Percentiles rank a stretch among this genome's conserved stretches.
Evolutionary conservation across 2,329 filamentous ascomycete species (phyloP).

Genomic region (Cytospora leucostoma): DNA sequence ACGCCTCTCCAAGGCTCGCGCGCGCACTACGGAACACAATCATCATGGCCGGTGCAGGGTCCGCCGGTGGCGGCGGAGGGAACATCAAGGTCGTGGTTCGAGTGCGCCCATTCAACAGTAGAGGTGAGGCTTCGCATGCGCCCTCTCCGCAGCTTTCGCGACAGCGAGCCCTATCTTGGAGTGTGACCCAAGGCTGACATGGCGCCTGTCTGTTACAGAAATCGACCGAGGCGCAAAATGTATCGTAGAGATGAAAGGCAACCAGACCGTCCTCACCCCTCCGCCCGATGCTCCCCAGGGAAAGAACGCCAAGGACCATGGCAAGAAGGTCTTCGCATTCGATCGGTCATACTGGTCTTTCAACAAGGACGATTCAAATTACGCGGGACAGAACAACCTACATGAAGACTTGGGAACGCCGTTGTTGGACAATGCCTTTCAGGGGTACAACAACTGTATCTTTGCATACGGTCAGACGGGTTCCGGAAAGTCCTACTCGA

Average conservation of each 20-base stretch:
- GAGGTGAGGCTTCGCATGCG: conserved; percentile 63
- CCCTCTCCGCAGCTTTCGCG: background rate
- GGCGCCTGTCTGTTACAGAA: conserved; percentile 57
- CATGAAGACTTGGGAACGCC: conserved; percentile 87
- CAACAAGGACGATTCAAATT: conserved; percentile 75
- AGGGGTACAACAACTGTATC: conserved; percentile 99
- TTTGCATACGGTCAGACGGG: conserved; percentile 99
- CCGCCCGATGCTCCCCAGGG: conserved; percentile 63
- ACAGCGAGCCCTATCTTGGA: background rate
- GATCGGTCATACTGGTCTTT: conserved; percentile 99
- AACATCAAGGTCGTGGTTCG: conserved; percentile 99
- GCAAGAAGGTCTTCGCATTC: conserved; percentile 87
- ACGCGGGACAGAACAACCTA: conserved; percentile 86
- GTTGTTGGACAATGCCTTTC: conserved; percentile 94
- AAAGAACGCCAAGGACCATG: conserved; percentile 71
- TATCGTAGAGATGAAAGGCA: conserved; percentile 94
- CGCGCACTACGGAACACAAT: conserved; percentile 20
- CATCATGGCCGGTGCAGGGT: conserved; percentile 54
- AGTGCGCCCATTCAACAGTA: conserved; percentile 89
- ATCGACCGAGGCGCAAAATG: conserved; percentile 90
- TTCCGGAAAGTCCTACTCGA: conserved; percentile 97
- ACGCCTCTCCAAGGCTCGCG: conserved; percentile 23
- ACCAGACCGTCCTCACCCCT: conserved; percentile 82
- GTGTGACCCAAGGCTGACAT: conserved; percentile 11
- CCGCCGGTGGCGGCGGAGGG: conserved; percentile 68